Evolutionary conservation across 352 stramenopile species (phyloP).

Genomic region (Aphanomyces astaci): DNA sequence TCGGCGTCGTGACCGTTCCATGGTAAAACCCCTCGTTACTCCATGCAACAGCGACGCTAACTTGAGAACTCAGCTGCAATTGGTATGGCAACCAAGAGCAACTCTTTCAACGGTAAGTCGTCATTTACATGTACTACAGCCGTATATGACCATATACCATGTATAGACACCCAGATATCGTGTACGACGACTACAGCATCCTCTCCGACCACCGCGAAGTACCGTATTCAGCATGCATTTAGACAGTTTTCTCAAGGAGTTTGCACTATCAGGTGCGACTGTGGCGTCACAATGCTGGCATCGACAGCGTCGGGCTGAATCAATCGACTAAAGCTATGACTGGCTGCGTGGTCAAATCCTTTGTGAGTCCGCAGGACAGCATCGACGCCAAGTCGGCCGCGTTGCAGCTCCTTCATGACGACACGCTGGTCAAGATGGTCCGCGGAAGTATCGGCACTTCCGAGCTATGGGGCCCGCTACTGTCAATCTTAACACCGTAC

Average conservation of each 20-base stretch:
- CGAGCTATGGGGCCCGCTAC: background rate
- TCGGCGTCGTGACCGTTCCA: slow-evolving; percentile 58
- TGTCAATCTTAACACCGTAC: background rate
- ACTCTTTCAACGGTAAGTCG: slow-evolving; percentile 33
- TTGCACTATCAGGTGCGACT: slow-evolving; percentile 8
- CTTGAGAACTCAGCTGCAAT: slow-evolving; percentile 61
- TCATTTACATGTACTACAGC: background rate
- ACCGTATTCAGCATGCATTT: background rate
- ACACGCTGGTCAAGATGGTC: background rate
- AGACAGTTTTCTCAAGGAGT: background rate
- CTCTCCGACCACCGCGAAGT: slow-evolving; percentile 71
- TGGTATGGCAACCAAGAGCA: slow-evolving; percentile 68
- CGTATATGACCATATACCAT: background rate
- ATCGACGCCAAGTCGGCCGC: slow-evolving; percentile 4
- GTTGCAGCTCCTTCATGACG: background rate
- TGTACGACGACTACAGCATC: slow-evolving; percentile 78
- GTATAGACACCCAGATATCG: slow-evolving; percentile 38
- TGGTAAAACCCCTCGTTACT: slow-evolving; percentile 28
- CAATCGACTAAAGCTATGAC: slow-evolving; percentile 7
- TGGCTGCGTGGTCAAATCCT: slow-evolving; percentile 16
- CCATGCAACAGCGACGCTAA: background rate
- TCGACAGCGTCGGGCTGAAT: background rate
- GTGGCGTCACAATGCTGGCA: background rate
- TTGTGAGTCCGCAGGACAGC: background rate
- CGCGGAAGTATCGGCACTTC: background rate